These are phyloP conservation scores for Juncus effusus DNA, from an alignment of 176 grass and related monocot genomes.

Conservation along the genomic window DNA sequence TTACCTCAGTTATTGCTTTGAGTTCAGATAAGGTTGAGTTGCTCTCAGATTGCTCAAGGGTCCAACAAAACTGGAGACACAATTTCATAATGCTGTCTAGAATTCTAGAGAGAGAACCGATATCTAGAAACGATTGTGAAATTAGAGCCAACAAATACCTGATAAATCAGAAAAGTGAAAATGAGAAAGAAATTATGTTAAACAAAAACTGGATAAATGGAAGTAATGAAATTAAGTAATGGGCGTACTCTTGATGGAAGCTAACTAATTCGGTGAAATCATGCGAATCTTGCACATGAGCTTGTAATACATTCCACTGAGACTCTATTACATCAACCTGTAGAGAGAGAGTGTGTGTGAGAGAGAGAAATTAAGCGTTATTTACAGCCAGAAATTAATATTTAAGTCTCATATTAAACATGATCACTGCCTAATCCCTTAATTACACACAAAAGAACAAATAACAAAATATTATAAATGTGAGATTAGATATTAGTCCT, in stretches of 20 bases:
- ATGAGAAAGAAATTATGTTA: not conserved
- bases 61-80: constrained; percentile 96
- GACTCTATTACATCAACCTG: constrained; percentile 99
- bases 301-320: constrained; percentile 96
- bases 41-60: constrained; percentile 68
- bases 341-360: constrained; percentile 1
- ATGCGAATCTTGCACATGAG: constrained; percentile 92
- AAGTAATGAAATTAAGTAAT: not conserved
- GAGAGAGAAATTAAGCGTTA: not conserved
- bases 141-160: constrained; percentile 89
- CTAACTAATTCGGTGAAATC: constrained; percentile 97
- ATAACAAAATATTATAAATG: too few relatives aligned
- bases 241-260: constrained; percentile 95
- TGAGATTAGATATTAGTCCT: too few relatives aligned
- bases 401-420: too few relatives aligned
- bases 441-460: too few relatives aligned
- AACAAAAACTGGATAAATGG: constrained; percentile 5
- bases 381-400: too few relatives aligned
- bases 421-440: too few relatives aligned
- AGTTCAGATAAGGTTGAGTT: constrained; percentile 57
- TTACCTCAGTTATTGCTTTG: constrained; percentile 90
- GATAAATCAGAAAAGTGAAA: constrained; percentile 18
- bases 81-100: constrained; percentile 97
- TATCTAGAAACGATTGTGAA: constrained; percentile 95
- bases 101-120: constrained; percentile 96